A percentile compares a stretch with the other conserved stretches of the same genome.
phyloP scores from a whole-genome alignment of 192 early-diverging fungal genomes.

The Funneliformis geosporum region DNA sequence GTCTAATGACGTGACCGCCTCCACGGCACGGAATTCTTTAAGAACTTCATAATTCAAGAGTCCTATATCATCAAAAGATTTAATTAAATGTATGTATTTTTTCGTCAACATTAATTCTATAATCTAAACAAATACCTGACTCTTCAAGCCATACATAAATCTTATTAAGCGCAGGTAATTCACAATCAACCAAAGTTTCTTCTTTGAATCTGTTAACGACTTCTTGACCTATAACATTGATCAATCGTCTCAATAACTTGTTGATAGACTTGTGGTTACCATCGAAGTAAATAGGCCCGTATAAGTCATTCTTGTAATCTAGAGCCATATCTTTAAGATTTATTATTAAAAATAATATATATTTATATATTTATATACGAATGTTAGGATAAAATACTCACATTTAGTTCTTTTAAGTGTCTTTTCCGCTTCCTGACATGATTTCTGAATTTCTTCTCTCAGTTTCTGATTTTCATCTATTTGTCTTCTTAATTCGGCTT shows the following conservation, averaged over 20 bases:
- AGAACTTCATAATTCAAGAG: neutral
- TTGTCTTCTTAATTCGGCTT: neutral
- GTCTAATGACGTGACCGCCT: neutral
- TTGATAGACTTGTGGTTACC: neutral
- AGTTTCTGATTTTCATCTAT: neutral
- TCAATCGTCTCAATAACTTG: neutral
- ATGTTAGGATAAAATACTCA: too few species aligned
- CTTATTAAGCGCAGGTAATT: neutral
- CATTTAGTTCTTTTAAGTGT: neutral
- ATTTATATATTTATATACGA: too few species aligned
- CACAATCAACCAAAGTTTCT: neutral
- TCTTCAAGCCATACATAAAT: conserved; percentile 15
- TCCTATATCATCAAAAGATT: neutral
- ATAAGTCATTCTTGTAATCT: neutral
- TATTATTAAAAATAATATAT: neutral
- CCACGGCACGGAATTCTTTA: conserved; percentile 12
- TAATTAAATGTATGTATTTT: neutral
- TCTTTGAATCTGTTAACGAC: neutral
- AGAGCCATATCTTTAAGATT: neutral
- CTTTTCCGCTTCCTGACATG: neutral
- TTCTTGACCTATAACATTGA: neutral
- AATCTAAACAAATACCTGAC: neutral
- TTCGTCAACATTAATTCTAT: too few species aligned
- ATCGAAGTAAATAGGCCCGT: conserved; percentile 8
- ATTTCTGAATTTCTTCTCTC: neutral